Percentiles rank a stretch among this genome's conserved stretches.
Evolutionary conservation across 2,329 filamentous ascomycete genomes (phyloP).

Genomic region (Pyrenochaeta sp.): DNA sequence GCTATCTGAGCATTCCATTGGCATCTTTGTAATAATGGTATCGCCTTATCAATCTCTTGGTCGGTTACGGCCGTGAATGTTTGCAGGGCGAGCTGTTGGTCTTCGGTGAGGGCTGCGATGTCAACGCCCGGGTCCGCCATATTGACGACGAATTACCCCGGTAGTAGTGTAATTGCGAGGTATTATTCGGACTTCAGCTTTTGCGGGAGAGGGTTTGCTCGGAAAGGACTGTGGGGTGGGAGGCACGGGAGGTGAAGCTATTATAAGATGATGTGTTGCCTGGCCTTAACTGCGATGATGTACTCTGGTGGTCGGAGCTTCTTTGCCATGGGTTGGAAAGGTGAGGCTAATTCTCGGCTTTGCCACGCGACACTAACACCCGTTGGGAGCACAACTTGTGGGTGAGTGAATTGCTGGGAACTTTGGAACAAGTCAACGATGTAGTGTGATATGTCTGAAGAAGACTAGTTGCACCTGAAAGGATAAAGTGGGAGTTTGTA

Average conservation of each 20-base stretch:
- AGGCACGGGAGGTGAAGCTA: conserved; percentile 1
- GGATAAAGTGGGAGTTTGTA: too few species aligned
- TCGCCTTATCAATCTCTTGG: conserved; percentile 77
- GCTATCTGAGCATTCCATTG: conserved; percentile 99
- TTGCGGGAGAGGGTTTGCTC: not conserved
- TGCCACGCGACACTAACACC: conserved; percentile 13
- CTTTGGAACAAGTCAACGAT: too few species aligned
- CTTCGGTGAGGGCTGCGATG: conserved; percentile 74
- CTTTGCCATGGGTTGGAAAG: conserved; percentile 13
- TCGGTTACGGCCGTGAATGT: conserved; percentile 90
- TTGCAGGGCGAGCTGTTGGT: conserved; percentile 83
- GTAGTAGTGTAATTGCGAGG: not conserved
- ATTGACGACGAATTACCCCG: not conserved
- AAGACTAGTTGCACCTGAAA: too few species aligned
- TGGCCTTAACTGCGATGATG: conserved; percentile 28
- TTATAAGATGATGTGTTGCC: conserved; percentile 19
- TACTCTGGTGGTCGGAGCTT: conserved; percentile 23
- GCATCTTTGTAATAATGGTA: conserved; percentile 81
- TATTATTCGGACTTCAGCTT: conserved; percentile 3
- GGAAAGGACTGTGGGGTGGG: conserved; percentile 25
- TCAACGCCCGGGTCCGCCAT: conserved; percentile 60
- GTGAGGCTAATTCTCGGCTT: conserved; percentile 24
- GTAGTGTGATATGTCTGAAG: too few species aligned
- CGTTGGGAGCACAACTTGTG: not conserved
- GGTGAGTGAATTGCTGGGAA: not conserved